A percentile compares a stretch with the other conserved stretches of the same genome.
Evolutionary conservation across 495 filamentous ascomycete species (phyloP).

Genomic region (Cladorrhinum samala): DNA sequence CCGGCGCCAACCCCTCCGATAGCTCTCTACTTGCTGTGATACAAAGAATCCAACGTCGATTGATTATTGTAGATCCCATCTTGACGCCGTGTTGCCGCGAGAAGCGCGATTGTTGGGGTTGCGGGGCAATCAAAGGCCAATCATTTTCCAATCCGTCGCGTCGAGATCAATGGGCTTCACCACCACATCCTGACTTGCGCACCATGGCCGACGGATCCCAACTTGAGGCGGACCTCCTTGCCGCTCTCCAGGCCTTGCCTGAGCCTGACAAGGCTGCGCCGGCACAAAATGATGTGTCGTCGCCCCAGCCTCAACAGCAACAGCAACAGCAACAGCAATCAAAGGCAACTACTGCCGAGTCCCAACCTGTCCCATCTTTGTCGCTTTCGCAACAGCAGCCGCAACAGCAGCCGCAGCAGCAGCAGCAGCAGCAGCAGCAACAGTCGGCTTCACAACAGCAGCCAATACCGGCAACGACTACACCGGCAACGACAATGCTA

Average conservation of each 20-base stretch:
- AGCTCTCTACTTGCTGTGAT: not conserved
- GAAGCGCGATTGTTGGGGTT: not conserved
- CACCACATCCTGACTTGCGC: slow-evolving; percentile 2
- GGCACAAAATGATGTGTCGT: not conserved
- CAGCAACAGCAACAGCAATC: not conserved
- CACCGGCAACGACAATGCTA: not conserved
- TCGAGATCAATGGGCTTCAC: slow-evolving; percentile 10
- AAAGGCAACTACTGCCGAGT: not conserved
- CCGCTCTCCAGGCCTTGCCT: slow-evolving; percentile 7
- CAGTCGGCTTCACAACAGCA: no score
- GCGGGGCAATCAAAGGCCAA: not conserved
- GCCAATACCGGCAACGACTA: no score
- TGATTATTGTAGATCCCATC: not conserved
- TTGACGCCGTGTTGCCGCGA: not conserved
- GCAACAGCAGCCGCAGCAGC: no score
- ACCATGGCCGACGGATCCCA: slow-evolving; percentile 15
- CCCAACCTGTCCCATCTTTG: not conserved
- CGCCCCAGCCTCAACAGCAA: not conserved
- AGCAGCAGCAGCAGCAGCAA: no score
- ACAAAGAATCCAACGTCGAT: not conserved
- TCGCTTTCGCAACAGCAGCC: no score
- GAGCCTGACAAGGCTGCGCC: not conserved
- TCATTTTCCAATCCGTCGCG: not conserved
- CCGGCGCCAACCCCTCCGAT: not conserved
- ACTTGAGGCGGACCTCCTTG: slow-evolving; percentile 14